Base-by-base conservation (phyloP, 257 asterid genomes). In the Capsicum pubescens region DNA sequence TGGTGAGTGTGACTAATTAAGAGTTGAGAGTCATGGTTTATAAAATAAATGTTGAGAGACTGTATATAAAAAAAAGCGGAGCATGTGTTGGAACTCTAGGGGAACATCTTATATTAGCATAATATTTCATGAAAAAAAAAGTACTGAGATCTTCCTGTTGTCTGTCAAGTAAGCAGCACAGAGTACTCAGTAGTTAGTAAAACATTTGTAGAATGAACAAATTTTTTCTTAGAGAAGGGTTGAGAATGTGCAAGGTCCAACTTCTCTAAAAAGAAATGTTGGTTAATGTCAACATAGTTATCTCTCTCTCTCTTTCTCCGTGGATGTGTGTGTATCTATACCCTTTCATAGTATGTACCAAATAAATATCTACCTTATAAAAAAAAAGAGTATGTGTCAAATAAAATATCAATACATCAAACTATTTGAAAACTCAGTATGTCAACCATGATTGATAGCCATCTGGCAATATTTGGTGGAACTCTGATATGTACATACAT, bases 381-480 rank as follows among this genome's bases (percentile, higher is more conserved):
- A 26, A 26, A 1, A 26, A 26, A 26, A 1, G 32, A 26, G 32
- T 26, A 26, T 26, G 32, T 70, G 4, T 70, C 57, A 44, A 71
- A 8, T 70, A 42, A 44, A 44, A 13, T 52, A 76, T 0, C 7
- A 50, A 26, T 50, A 50, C 6, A 15, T 26, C 48, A 13, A 12
- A 76, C 48, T 76, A 26, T 52, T 76, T 52, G 81, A 54, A 76
- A 76, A 76, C 46, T 12, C 44, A 76, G 7, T 46, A 52, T 54
- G 48, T 26, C 63, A 32, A 21, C 48, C 44, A 52, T 76, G 81
- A 52, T 36, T 76, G 63, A 52, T 16, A 76, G 9, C 52, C 5
- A 76, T 76, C 63, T 26, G 81, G 26, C 64, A 76, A 55, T 15
- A 76, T 52, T 76, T 76, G 46, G 64, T 76, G 81, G 81, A 76